Evolutionary conservation across 2,329 filamentous ascomycete species (phyloP), one percentile per base, ranked within the genome.

Genomic region (Chalara sp.): DNA sequence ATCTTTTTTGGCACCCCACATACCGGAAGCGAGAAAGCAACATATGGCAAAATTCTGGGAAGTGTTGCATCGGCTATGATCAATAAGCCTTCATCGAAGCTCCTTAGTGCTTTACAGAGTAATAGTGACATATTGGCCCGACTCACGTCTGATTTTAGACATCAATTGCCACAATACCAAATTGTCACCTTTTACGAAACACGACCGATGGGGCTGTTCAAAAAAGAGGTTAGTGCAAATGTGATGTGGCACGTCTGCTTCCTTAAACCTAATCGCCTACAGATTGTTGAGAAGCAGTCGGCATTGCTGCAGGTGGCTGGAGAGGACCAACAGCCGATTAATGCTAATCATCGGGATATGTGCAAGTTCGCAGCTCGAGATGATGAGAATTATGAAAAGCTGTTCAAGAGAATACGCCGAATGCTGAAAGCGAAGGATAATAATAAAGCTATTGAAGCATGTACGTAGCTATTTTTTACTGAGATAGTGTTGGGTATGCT

Each of bases 131-230:
- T 21, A 12, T 28, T 49, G n/a, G 39, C 40, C 5, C 35, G 42
- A 45, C 32, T 48, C 32, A 49, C 46, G 30, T 46, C 42, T 30
- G 46, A 46, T 48, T 46, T 41, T 35, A 49, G 13, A 33, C 40
- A 41, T 49, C 46, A 41, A 33, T 21, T 41, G 46, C 46, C 28
- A 39, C 28, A 47, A 32, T 48, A 48, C 40, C 31, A 52, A 28
- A 42, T 52, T 32, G 50, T 52, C 11, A 52, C 33, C 32, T 52
- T 48, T 37, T 52, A 48, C 44, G 50, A 48, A 28, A 21, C 21
- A 21, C 21, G 21, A 3, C 21, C 21, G 21, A 21, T 21, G 21
- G 21, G 21, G 21, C 21, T 21, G 21, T 21, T 21, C 21, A 21
- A 21, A 21, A 21, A 21, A 21, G 21, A 21, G 21, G 21, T 21